phyloP scores from a whole-genome alignment of 768 basidiomycete genomes.

The Mycena rosella region DNA sequence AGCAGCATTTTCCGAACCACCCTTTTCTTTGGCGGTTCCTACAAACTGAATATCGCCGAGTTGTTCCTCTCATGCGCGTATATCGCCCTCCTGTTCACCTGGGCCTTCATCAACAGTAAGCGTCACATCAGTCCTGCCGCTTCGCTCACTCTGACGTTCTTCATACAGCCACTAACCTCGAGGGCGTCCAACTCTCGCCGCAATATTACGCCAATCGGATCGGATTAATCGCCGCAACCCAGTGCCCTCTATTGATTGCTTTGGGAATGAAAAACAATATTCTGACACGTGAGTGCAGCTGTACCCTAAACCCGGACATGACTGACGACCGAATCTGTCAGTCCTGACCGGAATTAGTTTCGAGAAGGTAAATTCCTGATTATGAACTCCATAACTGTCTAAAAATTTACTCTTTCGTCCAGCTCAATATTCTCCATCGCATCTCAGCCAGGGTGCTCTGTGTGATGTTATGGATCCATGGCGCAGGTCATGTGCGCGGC shows the following conservation, averaged over 20 bases:
- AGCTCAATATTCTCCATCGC: constrained; percentile 63
- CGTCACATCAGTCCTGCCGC: not conserved
- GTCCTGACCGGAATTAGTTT: constrained; percentile 68
- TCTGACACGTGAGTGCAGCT: constrained; percentile 52
- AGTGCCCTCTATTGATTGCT: constrained; percentile 68
- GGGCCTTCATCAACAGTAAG: constrained; percentile 56
- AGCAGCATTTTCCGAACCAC: constrained; percentile 54
- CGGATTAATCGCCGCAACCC: constrained; percentile 58
- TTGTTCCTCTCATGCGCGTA: constrained; percentile 53
- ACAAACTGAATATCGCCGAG: constrained; percentile 57
- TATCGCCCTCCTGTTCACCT: constrained; percentile 50
- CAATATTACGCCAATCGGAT: constrained; percentile 58
- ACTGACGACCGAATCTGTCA: constrained; percentile 40
- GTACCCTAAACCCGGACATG: too few species aligned
- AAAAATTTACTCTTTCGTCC: too few species aligned
- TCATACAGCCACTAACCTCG: constrained; percentile 49
- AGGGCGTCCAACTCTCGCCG: constrained; percentile 49
- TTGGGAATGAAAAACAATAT: constrained; percentile 75
- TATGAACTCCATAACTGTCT: too few species aligned
- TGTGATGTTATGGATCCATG: constrained; percentile 64
- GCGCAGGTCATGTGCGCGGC: constrained; percentile 53
- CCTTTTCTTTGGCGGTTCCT: constrained; percentile 50
- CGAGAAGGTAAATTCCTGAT: constrained; percentile 52
- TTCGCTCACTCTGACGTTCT: constrained; percentile 8
- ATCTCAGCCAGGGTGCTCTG: constrained; percentile 61